A percentile compares a stretch with the other conserved stretches of the same genome.
These are phyloP conservation scores for Lactifluus rugatus DNA, from an alignment of 768 basidiomycete species.

Conservation along the genomic window DNA sequence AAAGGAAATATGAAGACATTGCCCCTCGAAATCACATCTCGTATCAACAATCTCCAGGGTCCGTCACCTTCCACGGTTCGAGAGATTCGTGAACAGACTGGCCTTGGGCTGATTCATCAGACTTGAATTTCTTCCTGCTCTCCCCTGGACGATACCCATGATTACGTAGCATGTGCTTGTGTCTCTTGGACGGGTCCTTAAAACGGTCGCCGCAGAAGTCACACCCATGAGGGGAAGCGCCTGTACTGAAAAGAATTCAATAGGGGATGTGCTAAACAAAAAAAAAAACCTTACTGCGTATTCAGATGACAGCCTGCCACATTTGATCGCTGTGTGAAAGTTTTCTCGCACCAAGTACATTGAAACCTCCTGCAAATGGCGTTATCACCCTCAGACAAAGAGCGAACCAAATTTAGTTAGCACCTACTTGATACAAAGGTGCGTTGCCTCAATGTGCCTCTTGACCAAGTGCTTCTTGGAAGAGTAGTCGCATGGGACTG, in stretches of 20 bases:
- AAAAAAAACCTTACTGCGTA: conserved; percentile 34
- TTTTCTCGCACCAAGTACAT: conserved; percentile 43
- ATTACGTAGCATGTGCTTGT: conserved; percentile 44
- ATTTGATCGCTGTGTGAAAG: conserved; percentile 51
- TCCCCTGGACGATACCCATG: conserved; percentile 46
- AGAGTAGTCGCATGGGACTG: conserved; percentile 32
- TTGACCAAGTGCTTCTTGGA: conserved; percentile 59
- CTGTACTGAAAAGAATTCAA: conserved; percentile 35
- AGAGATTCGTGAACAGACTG: conserved; percentile 23
- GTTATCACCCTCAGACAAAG: conserved; percentile 16
- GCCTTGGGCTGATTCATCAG: conserved; percentile 13
- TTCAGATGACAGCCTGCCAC: conserved; percentile 46
- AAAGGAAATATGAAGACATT: conserved; percentile 10
- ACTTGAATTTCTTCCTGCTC: conserved; percentile 27
- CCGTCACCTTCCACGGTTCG: conserved; percentile 18
- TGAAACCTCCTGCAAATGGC: conserved; percentile 35
- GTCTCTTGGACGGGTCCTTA: conserved; percentile 56
- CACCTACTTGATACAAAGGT: conserved; percentile 51
- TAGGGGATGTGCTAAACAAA: conserved; percentile 9
- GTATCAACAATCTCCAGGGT: not conserved
- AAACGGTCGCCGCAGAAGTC: conserved; percentile 45
- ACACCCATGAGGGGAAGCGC: conserved; percentile 45
- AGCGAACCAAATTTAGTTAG: conserved; percentile 10
- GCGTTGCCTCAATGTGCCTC: conserved; percentile 55
- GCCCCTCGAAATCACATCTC: not conserved